Base-by-base conservation (phyloP, 208 protist genomes). In the Crithidia thermophila region DNA sequence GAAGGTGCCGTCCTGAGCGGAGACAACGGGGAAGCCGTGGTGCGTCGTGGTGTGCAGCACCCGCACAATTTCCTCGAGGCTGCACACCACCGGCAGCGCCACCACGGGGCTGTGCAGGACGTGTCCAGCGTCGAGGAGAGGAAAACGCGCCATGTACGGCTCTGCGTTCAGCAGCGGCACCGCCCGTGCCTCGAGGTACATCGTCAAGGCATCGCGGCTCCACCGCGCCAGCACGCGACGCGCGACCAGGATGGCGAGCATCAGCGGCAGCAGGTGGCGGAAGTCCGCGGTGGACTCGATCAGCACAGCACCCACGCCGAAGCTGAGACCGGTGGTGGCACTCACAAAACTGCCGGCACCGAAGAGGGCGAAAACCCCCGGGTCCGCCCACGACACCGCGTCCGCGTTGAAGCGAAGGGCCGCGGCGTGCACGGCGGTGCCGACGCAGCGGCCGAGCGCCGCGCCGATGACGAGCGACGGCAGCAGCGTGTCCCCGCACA, bases 321-420 rank as follows among this genome's bases (percentile, higher is more conserved):
- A 88, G 34, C 79, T 85, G 18, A 88, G 66, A 0, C 82, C 78
- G 7, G 78, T 77, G 20, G 67, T 77, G 21, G 73, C 79, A 40
- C 75, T 73, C 34, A 88, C 27, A 45, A 88, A 88, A 65, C 82
- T 79, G 23, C 78, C 82, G n/a, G 82, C 82, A 20, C 82, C 82
- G 57, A 88, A 75, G 45, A 88, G 73, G 8, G 82, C 82, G 59
- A 82, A 88, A 21, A 76, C 71, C 7, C 79, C 79, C 7, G 78
- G 78, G 65, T 88, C 82, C 6, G 75, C 75, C 82, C 82, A 88
- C n/a, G 69, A 52, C 4, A 72, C 21, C 3, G 69, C 61, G 2
- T 46, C 6, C 7, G 4, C 7, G 31, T 9, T 36, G 11, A 28
- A 13, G 3, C 7, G 9, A 7, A 36, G 46, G 0, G 65, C 69